These are phyloP conservation scores for Geotrichum ghanense DNA, from an alignment of 805 yeast species.

Conservation along the genomic window DNA sequence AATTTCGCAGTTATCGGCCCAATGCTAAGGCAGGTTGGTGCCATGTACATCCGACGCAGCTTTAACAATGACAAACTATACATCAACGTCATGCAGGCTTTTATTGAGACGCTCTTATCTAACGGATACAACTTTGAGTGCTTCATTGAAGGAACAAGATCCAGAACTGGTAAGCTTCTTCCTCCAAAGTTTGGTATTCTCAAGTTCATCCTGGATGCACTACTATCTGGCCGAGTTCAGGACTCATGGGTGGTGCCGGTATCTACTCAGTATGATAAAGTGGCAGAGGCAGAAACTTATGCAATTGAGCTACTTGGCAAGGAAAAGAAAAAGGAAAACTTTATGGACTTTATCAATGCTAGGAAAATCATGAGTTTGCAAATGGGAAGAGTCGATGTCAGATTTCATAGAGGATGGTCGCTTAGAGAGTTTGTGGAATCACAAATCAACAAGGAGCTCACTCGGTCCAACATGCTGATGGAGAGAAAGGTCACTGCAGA, in stretches of 20 bases:
- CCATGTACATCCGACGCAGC: constrained; percentile 44
- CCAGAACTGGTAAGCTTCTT: constrained; percentile 52
- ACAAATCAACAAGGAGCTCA: constrained; percentile 18
- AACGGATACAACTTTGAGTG: constrained; percentile 45
- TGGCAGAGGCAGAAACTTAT: constrained; percentile 44
- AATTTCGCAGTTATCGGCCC: constrained; percentile 46
- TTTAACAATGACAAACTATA: constrained; percentile 35
- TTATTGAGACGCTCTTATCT: constrained; percentile 37
- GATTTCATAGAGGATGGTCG: constrained; percentile 33
- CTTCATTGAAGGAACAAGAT: constrained; percentile 56
- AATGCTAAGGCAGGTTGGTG: constrained; percentile 40
- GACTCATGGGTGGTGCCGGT: constrained; percentile 41
- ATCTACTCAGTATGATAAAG: constrained; percentile 48
- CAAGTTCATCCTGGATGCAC: constrained; percentile 38
- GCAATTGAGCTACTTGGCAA: constrained; percentile 45
- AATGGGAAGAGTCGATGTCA: constrained; percentile 31
- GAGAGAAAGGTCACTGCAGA: constrained; percentile 5
- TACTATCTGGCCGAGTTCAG: constrained; percentile 31
- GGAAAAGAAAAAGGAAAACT: constrained; percentile 44
- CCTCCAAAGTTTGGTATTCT: constrained; percentile 53
- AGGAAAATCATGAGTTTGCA: constrained; percentile 23
- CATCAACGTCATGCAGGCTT: constrained; percentile 30
- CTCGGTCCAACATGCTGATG: constrained; percentile 4
- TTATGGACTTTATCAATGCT: constrained; percentile 27
- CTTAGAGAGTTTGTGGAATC: constrained; percentile 22